phyloP scores from a whole-genome alignment of 2,329 filamentous ascomycete species.

The Xylaria sp. region DNA sequence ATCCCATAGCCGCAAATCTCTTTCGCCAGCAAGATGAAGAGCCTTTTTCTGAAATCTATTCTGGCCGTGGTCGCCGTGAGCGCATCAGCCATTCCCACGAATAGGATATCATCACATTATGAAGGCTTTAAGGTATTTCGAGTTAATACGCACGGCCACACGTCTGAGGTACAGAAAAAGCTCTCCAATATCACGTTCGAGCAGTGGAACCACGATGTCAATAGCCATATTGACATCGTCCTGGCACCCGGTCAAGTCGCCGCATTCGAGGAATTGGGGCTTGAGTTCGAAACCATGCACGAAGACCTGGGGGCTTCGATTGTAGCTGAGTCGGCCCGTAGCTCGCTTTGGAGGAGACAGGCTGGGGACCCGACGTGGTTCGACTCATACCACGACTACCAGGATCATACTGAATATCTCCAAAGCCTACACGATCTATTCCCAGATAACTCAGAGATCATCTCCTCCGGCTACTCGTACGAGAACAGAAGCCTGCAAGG shows the following conservation, averaged over 20 bases:
- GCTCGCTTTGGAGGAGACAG: conserved; percentile 34
- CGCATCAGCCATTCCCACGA: conserved; percentile 15
- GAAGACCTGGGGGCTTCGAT: conserved; percentile 48
- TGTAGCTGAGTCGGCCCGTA: conserved; percentile 41
- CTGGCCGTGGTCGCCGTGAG: neutral
- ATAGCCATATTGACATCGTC: conserved; percentile 48
- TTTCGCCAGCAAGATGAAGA: conserved; percentile 17
- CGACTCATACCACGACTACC: conserved; percentile 60
- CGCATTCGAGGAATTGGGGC: conserved; percentile 45
- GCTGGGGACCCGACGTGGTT: conserved; percentile 55
- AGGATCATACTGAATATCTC: conserved; percentile 60
- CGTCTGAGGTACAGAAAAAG: conserved; percentile 49
- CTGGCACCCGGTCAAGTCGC: conserved; percentile 46
- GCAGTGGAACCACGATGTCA: conserved; percentile 40
- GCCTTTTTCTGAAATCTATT: neutral
- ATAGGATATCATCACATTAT: conserved; percentile 49
- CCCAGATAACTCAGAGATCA: conserved; percentile 57
- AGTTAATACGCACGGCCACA: conserved; percentile 56
- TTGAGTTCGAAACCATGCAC: conserved; percentile 47
- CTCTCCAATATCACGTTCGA: conserved; percentile 43
- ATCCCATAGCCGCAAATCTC: neutral
- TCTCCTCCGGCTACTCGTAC: conserved; percentile 57
- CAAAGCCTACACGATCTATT: conserved; percentile 54
- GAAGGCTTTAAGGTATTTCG: conserved; percentile 58
- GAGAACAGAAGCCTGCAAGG: conserved; percentile 67